Percentiles rank a stretch among this genome's conserved stretches.
These are phyloP conservation scores for Blumeria graminis DNA, from an alignment of 2,329 filamentous ascomycete genomes.

Conservation along the genomic window DNA sequence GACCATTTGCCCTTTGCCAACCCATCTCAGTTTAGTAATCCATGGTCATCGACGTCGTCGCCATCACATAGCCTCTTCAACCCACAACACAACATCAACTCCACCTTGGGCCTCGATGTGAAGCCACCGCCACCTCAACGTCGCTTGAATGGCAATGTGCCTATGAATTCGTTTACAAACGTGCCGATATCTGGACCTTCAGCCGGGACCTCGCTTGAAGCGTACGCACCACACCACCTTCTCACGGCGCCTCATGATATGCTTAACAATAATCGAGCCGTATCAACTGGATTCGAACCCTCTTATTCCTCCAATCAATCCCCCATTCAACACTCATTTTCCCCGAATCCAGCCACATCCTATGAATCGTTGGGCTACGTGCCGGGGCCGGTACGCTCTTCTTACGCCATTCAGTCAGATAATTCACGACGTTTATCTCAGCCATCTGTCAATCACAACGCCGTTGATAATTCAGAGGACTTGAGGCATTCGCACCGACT, in stretches of 20 bases:
- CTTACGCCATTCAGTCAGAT: constrained; percentile 28
- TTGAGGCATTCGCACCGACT: constrained; percentile 22
- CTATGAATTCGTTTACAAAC: constrained; percentile 46
- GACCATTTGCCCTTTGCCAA: constrained; percentile 45
- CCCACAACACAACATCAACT: constrained; percentile 30
- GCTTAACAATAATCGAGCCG: constrained; percentile 32
- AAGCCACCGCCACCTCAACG: constrained; percentile 30
- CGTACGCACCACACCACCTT: constrained; percentile 38
- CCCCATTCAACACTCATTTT: constrained; percentile 13
- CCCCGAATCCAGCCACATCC: constrained; percentile 24
- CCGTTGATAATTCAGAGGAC: constrained; percentile 16
- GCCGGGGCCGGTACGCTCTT: constrained; percentile 34
- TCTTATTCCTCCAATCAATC: constrained; percentile 41
- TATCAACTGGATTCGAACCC: constrained; percentile 44
- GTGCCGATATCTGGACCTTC: constrained; percentile 51
- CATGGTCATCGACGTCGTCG: constrained; percentile 42
- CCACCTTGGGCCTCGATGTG: constrained; percentile 29
- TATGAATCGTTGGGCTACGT: constrained; percentile 62
- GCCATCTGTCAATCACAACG: constrained; percentile 44
- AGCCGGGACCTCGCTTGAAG: constrained; percentile 44
- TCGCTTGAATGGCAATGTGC: constrained; percentile 30
- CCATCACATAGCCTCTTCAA: constrained; percentile 35
- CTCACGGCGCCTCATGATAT: constrained; percentile 54
- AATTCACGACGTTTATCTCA: constrained; percentile 50
- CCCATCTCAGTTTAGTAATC: constrained; percentile 63